Conservation (phyloP, 176 grass and related monocot genomes). For the Paspalum notatum region DNA sequence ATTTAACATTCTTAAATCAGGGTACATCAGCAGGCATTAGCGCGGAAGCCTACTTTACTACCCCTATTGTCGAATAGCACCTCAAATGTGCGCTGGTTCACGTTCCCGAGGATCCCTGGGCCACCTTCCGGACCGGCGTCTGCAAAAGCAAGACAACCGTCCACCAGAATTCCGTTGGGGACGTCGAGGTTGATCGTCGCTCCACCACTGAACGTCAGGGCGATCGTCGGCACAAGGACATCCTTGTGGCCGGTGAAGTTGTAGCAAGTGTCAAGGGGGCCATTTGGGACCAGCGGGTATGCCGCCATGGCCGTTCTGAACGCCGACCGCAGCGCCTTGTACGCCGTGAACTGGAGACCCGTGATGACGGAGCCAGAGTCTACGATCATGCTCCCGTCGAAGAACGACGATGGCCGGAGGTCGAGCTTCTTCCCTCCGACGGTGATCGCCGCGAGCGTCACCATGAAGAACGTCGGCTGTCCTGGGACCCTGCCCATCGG, state of each 20-base stretch:
- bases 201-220: conserved; percentile 42
- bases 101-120: conserved; percentile 53
- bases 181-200: conserved; percentile 46
- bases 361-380: conserved; percentile 71
- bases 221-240: conserved; percentile 48
- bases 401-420: conserved; percentile 45
- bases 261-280: conserved; percentile 51
- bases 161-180: conserved; percentile 42
- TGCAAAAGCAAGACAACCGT: conserved; percentile 64
- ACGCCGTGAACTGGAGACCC: conserved; percentile 45
- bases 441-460: conserved; percentile 48
- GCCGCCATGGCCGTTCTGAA: conserved; percentile 50
- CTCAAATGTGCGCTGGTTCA: conserved; percentile 65
- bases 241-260: conserved; percentile 49
- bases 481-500: conserved; percentile 27
- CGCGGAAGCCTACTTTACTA: conserved; percentile 52
- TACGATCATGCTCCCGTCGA: conserved; percentile 51
- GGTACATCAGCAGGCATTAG: conserved; percentile 38
- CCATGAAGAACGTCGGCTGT: conserved; percentile 47
- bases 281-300: conserved; percentile 22
- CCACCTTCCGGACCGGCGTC: conserved; percentile 9
- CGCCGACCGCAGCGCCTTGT: conserved; percentile 46
- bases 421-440: conserved; percentile 50
- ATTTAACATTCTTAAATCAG: not conserved
- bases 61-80: conserved; percentile 46